A percentile compares a stretch with the other conserved stretches of the same genome.
phyloP scores from a whole-genome alignment of 75 land plant genomes.

The Sequoia sempervirens region DNA sequence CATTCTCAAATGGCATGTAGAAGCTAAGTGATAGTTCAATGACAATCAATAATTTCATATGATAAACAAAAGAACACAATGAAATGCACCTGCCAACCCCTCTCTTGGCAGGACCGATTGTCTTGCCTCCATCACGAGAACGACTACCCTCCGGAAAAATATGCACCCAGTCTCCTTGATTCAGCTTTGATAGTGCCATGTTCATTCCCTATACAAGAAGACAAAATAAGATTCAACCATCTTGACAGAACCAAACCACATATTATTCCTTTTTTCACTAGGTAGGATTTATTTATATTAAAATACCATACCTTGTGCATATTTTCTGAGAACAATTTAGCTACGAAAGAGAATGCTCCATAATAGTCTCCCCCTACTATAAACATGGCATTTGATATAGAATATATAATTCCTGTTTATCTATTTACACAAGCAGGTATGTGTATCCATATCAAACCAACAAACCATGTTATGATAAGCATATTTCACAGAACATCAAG shows the following conservation, averaged over 20 bases:
- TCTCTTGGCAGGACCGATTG: conserved; percentile 72
- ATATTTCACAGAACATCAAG: not conserved
- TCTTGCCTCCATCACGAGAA: conserved; percentile 94
- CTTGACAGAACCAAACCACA: not conserved
- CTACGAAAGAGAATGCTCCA: not conserved
- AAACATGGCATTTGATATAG: not conserved
- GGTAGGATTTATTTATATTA: not conserved
- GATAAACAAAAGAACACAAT: conserved; percentile 1
- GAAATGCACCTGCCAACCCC: conserved; percentile 81
- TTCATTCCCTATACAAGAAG: conserved; percentile 77
- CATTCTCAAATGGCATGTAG: not conserved
- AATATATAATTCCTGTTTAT: not conserved
- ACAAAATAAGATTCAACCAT: not conserved
- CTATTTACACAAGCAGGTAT: not conserved
- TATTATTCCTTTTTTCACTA: not conserved
- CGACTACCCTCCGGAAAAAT: conserved; percentile 99
- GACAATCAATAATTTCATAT: not conserved
- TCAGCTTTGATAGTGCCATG: conserved; percentile 82
- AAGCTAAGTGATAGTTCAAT: not conserved
- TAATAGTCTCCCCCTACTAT: not conserved
- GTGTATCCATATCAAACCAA: not conserved
- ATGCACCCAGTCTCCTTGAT: conserved; percentile 94
- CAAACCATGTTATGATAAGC: not conserved
- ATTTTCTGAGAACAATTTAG: not conserved
- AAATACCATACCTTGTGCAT: not conserved